These are phyloP conservation scores for Fomitopsis palustris DNA, from an alignment of 1,284 basidiomycete species.

Conservation along the genomic window DNA sequence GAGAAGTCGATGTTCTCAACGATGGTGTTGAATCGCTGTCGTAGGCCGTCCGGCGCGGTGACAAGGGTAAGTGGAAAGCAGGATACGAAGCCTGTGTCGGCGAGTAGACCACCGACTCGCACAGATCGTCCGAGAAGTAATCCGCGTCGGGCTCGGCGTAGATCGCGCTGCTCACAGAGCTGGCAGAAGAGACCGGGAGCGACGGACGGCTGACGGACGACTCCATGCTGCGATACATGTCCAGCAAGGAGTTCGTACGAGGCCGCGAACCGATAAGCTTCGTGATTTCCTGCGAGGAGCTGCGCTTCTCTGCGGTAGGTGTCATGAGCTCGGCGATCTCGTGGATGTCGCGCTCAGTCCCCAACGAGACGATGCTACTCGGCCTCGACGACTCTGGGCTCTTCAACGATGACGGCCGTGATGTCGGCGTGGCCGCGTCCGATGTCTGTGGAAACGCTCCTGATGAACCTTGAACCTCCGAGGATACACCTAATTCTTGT, in stretches of 20 bases:
- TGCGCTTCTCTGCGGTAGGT: slow-evolving; percentile 14
- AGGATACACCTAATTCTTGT: neutral
- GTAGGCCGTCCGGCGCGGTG: slow-evolving; percentile 13
- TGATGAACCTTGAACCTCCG: neutral
- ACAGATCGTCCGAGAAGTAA: slow-evolving; percentile 26
- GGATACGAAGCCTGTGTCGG: slow-evolving; percentile 16
- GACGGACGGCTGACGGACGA: neutral
- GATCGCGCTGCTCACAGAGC: slow-evolving; percentile 10
- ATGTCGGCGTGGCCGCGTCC: neutral
- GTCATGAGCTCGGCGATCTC: slow-evolving; percentile 32
- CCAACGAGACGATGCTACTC: slow-evolving; percentile 26
- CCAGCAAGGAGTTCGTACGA: slow-evolving; percentile 10
- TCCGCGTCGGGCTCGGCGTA: slow-evolving; percentile 35
- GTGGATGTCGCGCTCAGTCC: slow-evolving; percentile 30
- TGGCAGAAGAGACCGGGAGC: slow-evolving; percentile 4
- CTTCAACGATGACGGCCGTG: neutral
- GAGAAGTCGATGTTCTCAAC: slow-evolving; percentile 38
- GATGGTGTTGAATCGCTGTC: slow-evolving; percentile 43
- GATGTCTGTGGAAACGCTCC: neutral
- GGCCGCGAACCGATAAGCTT: slow-evolving; percentile 5
- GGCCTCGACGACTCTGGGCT: neutral
- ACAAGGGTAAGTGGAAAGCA: slow-evolving; percentile 22
- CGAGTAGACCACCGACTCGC: slow-evolving; percentile 21
- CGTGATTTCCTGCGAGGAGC: slow-evolving; percentile 1
- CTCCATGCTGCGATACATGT: slow-evolving; percentile 5